Conservation (phyloP, 1,284 basidiomycete species). For the Ustilago loliicola region DNA sequence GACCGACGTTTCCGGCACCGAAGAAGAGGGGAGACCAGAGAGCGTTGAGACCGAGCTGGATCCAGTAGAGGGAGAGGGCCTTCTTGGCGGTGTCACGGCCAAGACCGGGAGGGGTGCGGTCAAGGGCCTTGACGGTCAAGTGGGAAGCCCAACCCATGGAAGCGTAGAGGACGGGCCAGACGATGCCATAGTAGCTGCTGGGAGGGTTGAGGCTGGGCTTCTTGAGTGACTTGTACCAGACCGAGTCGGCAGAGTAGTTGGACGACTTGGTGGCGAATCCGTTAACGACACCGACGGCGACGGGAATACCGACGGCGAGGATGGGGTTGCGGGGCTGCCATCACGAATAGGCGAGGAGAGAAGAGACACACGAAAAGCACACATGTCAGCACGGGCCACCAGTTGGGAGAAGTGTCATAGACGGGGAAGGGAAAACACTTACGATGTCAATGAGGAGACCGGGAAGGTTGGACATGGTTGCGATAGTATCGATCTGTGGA, state of each 20-base stretch:
- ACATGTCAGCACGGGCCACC: not conserved
- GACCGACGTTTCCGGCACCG: conserved; percentile 70
- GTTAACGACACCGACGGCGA: conserved; percentile 55
- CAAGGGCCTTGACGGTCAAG: conserved; percentile 71
- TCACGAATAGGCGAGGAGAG: not conserved
- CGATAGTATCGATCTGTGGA: not conserved
- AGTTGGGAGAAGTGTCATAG: not conserved
- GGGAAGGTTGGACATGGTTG: conserved; percentile 56
- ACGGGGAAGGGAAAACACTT: conserved; percentile 9
- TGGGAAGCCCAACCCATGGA: conserved; percentile 81
- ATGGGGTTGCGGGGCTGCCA: conserved; percentile 61
- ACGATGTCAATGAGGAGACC: conserved; percentile 57
- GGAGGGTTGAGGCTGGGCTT: conserved; percentile 63
- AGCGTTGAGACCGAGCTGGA: conserved; percentile 78
- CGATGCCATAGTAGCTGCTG: conserved; percentile 40
- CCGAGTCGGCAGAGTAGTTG: conserved; percentile 51
- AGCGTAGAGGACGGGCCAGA: conserved; percentile 76
- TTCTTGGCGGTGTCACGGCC: conserved; percentile 73
- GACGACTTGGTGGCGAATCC: conserved; percentile 58
- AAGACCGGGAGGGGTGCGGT: conserved; percentile 63
- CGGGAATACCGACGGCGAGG: conserved; percentile 64
- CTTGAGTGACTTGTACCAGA: conserved; percentile 62
- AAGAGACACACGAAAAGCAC: not conserved
- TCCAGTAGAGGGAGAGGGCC: conserved; percentile 79
- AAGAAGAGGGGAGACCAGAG: conserved; percentile 83